Conservation (phyloP, 1,284 basidiomycete genomes). For the Xerocomus amazonicus region DNA sequence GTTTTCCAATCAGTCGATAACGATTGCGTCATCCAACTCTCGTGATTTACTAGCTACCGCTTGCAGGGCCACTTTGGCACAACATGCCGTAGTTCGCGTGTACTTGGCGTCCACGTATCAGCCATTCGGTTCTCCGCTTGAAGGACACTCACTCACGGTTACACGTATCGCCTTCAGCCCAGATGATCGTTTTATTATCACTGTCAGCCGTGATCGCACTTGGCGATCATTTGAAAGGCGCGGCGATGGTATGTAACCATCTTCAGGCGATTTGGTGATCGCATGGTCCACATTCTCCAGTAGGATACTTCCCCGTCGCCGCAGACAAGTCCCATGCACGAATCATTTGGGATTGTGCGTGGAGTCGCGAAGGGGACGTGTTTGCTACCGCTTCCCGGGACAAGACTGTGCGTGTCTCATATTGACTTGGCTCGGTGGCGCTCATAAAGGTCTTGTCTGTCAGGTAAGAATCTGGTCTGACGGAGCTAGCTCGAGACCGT, state of each 20-base stretch:
- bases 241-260: constrained; percentile 37
- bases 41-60: constrained; percentile 82
- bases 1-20: constrained; percentile 56
- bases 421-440: not conserved
- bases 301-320: constrained; percentile 60
- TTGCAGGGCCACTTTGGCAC: constrained; percentile 82
- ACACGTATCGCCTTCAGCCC: constrained; percentile 88
- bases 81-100: constrained; percentile 88
- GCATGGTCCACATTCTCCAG: not conserved
- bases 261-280: not conserved
- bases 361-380: constrained; percentile 66
- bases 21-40: constrained; percentile 69
- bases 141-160: constrained; percentile 87
- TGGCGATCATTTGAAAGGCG: constrained; percentile 80
- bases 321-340: constrained; percentile 84
- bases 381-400: constrained; percentile 96
- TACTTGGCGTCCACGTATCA: constrained; percentile 74
- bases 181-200: constrained; percentile 75
- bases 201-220: constrained; percentile 87
- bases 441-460: not conserved
- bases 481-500: constrained; percentile 35
- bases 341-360: constrained; percentile 95
- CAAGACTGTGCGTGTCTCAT: constrained; percentile 67
- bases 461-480: constrained; percentile 74
- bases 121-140: constrained; percentile 65